phyloP scores from a whole-genome alignment of 495 filamentous ascomycete species.

The Chaetomium cochliodes region DNA sequence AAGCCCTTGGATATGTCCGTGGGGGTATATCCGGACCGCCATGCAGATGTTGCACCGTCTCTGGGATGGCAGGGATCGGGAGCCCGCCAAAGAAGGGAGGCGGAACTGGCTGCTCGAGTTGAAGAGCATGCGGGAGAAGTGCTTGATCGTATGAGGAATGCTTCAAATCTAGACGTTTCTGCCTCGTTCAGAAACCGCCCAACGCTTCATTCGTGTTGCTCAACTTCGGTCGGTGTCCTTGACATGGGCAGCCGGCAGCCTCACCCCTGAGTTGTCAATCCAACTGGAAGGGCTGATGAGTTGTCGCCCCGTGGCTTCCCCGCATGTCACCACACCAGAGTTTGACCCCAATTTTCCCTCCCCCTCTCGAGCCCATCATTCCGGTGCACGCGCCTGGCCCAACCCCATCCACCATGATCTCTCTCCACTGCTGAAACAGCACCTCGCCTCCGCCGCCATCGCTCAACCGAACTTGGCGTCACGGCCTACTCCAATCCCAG shows the following conservation, averaged over 20 bases:
- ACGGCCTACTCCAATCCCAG: background rate
- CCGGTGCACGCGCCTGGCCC: no score
- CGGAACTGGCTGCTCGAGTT: constrained; percentile 42
- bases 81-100: constrained; percentile 1
- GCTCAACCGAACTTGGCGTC: background rate
- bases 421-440: background rate
- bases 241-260: background rate
- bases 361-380: no score
- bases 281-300: background rate
- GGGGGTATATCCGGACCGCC: constrained; percentile 48
- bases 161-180: background rate
- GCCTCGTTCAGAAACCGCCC: no score
- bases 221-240: background rate
- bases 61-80: constrained; percentile 40
- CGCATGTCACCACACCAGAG: background rate
- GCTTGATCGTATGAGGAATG: constrained; percentile 41
- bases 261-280: background rate
- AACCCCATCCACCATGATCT: background rate
- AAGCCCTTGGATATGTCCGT: constrained; percentile 41
- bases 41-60: constrained; percentile 43
- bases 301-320: background rate
- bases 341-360: background rate
- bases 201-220: no score
- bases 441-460: background rate
- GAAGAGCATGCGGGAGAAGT: constrained; percentile 37